Percentiles rank a stretch among this genome's conserved stretches.
phyloP scores from a whole-genome alignment of 169 alveolate genomes.

The Amoebophrya sp. region DNA sequence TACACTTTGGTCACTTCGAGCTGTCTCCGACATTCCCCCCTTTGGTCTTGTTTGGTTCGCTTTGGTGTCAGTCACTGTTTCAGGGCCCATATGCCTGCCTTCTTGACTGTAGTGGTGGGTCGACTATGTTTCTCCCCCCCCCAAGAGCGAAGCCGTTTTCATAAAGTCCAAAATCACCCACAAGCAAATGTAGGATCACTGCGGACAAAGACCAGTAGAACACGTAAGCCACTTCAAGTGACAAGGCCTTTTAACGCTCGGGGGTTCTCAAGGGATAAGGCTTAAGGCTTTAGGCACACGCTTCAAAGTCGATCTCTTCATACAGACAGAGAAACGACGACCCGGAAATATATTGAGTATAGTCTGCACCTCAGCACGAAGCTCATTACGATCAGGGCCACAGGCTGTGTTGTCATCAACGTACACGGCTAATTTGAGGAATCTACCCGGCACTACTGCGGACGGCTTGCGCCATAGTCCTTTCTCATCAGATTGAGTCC shows the following conservation, averaged over 20 bases:
- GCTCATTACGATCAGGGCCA: neutral
- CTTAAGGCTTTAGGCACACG: no score
- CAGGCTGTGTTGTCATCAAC: neutral
- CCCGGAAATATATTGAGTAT: neutral
- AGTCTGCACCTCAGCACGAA: neutral
- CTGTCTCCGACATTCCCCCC: no score
- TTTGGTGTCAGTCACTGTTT: no score
- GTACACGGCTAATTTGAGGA: neutral
- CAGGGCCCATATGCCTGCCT: no score
- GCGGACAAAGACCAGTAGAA: neutral
- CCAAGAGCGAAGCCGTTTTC: neutral
- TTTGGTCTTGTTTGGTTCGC: no score
- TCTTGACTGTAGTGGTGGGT: no score
- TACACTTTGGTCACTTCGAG: no score
- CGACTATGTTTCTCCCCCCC: no score
- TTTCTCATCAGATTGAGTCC: neutral
- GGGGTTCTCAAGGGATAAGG: no score
- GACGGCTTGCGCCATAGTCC: slow-evolving; percentile 7
- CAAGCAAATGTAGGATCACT: neutral
- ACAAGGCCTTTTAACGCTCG: no score
- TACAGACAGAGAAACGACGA: neutral
- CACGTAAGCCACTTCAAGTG: no score
- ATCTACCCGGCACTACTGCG: neutral
- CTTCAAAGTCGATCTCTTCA: neutral
- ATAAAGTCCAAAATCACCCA: neutral